These are phyloP conservation scores for Boletus vinaceobasis DNA, from an alignment of 768 basidiomycete species.

Conservation along the genomic window DNA sequence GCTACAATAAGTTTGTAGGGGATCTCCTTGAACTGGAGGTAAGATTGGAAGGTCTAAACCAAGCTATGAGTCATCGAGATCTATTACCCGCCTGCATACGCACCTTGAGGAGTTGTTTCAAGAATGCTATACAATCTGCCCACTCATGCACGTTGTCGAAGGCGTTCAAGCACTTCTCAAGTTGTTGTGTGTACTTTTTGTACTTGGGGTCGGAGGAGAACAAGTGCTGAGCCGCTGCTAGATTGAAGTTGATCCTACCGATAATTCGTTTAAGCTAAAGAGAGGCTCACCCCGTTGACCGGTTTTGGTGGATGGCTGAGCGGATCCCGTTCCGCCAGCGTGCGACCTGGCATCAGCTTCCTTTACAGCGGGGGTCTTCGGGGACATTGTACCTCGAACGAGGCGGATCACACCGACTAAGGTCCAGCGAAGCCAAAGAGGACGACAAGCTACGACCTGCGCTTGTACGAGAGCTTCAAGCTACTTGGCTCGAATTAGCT, in stretches of 20 bases:
- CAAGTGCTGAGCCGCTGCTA: constrained; percentile 50
- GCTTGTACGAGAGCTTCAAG: not conserved
- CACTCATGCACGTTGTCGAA: constrained; percentile 98
- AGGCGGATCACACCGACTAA: constrained; percentile 12
- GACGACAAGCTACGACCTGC: not conserved
- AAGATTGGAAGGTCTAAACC: constrained; percentile 85
- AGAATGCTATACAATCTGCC: constrained; percentile 98
- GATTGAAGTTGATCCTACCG: not conserved
- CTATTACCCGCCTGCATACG: constrained; percentile 1
- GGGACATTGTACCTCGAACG: constrained; percentile 18
- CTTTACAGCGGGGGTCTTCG: constrained; percentile 12
- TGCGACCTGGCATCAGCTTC: constrained; percentile 17
- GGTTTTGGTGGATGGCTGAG: constrained; percentile 18
- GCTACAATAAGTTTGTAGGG: constrained; percentile 92
- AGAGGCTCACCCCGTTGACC: constrained; percentile 31
- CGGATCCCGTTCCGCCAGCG: constrained; percentile 6
- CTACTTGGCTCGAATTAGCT: constrained; percentile 7
- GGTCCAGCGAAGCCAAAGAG: constrained; percentile 3
- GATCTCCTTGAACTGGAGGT: constrained; percentile 93
- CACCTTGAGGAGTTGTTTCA: constrained; percentile 92
- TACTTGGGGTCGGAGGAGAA: constrained; percentile 85
- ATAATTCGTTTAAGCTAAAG: not conserved
- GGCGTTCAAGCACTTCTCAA: constrained; percentile 88
- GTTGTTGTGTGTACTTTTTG: constrained; percentile 89
- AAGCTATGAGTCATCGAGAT: not conserved